Percentiles rank a stretch among this genome's conserved stretches.
These are phyloP conservation scores for Rubia peregrina DNA, from an alignment of 305 asterid genomes.

Conservation along the genomic window DNA sequence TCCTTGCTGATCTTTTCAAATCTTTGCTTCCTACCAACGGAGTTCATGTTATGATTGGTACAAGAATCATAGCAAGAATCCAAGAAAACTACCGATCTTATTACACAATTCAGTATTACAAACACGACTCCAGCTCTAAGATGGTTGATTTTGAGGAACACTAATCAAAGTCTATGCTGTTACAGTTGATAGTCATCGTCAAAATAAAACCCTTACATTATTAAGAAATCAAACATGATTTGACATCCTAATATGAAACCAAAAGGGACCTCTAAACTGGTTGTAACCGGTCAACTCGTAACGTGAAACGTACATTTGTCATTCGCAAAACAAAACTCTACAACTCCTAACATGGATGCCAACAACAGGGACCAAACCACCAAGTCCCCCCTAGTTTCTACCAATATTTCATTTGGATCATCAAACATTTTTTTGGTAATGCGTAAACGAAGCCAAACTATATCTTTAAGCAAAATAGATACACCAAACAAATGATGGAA, in stretches of 20 bases:
- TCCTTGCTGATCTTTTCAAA: conserved; percentile 72
- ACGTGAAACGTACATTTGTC: background rate
- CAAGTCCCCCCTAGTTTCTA: background rate
- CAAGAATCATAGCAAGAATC: background rate
- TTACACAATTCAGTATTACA: background rate
- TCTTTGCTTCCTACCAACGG: conserved; percentile 57
- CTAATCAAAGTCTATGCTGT: background rate
- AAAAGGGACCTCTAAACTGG: background rate
- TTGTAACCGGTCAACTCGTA: background rate
- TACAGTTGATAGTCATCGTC: too few relatives aligned
- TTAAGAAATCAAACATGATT: background rate
- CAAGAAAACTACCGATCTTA: background rate
- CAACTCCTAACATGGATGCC: background rate
- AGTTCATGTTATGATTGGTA: background rate
- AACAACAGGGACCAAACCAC: background rate
- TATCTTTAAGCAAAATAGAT: background rate
- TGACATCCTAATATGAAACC: background rate
- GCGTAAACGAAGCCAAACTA: background rate
- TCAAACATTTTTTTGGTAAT: background rate
- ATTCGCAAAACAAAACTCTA: background rate
- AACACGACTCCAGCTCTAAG: background rate
- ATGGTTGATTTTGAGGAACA: background rate
- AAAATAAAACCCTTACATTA: background rate
- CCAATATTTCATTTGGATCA: background rate
- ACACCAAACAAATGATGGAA: background rate